Percentiles rank a stretch among this genome's conserved stretches.
Conservation (phyloP, 2,329 filamentous ascomycete species). For the Epichloe bromicola region DNA sequence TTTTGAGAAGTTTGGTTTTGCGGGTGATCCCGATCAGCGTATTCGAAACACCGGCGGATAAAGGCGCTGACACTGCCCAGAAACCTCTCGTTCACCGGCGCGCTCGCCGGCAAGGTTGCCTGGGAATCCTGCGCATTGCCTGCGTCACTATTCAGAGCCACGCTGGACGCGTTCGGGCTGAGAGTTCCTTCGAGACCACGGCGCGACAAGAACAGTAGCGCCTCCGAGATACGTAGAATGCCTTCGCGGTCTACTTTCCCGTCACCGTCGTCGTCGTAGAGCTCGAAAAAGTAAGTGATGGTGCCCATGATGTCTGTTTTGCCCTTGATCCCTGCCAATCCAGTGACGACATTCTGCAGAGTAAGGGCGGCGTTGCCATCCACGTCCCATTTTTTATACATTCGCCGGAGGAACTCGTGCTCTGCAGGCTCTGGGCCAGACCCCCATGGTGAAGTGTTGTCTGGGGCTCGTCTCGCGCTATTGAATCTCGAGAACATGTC, state of each 20-base stretch:
- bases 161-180: conserved; percentile 48
- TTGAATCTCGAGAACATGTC: conserved; percentile 47
- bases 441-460: conserved; percentile 39
- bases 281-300: conserved; percentile 94
- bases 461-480: conserved; percentile 36
- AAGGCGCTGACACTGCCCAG: conserved; percentile 89
- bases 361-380: conserved; percentile 66
- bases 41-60: conserved; percentile 93
- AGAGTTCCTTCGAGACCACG: conserved; percentile 69
- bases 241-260: conserved; percentile 90
- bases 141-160: conserved; percentile 33
- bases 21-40: conserved; percentile 82
- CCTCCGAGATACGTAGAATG: conserved; percentile 88
- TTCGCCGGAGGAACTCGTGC: conserved; percentile 81
- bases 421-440: conserved; percentile 60
- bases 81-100: conserved; percentile 72
- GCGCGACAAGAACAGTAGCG: conserved; percentile 80
- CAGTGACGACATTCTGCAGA: conserved; percentile 83
- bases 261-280: conserved; percentile 87
- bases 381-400: conserved; percentile 82
- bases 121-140: conserved; percentile 19
- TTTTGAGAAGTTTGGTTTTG: conserved; percentile 32
- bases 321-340: conserved; percentile 82
- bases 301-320: conserved; percentile 94
- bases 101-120: conserved; percentile 30